Percentiles rank a stretch among this genome's conserved stretches.
Evolutionary conservation across 1,284 basidiomycete species (phyloP).

Genomic region (Melampsora larici-populina): DNA sequence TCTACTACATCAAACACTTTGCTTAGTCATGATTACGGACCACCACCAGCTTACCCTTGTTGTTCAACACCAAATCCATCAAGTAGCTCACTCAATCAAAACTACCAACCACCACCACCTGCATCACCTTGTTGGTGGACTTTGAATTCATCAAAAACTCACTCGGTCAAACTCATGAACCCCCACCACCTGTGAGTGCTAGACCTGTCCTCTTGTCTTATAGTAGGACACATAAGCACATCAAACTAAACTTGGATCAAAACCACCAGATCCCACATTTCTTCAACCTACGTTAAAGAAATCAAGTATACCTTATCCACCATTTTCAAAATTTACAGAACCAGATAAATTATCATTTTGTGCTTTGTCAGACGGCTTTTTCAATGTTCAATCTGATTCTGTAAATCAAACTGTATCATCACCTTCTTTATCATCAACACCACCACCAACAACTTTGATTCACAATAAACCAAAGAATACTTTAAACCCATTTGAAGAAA

Average conservation of each 20-base stretch:
- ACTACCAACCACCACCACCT: conserved; percentile 12
- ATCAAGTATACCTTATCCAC: conserved; percentile 2
- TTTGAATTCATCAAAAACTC: background rate
- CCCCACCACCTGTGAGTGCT: background rate
- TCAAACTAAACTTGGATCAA: background rate
- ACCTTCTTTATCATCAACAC: background rate
- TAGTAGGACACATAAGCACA: background rate
- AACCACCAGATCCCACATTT: conserved; percentile 7
- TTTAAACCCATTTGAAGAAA: background rate
- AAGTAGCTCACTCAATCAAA: background rate
- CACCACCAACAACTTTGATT: conserved; percentile 18
- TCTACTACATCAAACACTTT: background rate
- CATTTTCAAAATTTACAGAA: conserved; percentile 10
- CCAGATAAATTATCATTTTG: conserved; percentile 36
- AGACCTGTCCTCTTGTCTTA: background rate
- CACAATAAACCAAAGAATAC: conserved; percentile 13
- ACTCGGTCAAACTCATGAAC: conserved; percentile 6
- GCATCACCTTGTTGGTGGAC: background rate
- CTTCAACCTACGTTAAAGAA: background rate
- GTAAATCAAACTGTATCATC: background rate
- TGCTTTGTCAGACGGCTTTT: conserved; percentile 29
- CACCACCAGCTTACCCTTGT: conserved; percentile 14
- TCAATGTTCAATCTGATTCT: background rate
- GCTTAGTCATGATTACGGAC: conserved; percentile 9
- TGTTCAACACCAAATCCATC: background rate